These are phyloP conservation scores for Leccinum boreale DNA, from an alignment of 768 basidiomycete genomes.

Conservation along the genomic window DNA sequence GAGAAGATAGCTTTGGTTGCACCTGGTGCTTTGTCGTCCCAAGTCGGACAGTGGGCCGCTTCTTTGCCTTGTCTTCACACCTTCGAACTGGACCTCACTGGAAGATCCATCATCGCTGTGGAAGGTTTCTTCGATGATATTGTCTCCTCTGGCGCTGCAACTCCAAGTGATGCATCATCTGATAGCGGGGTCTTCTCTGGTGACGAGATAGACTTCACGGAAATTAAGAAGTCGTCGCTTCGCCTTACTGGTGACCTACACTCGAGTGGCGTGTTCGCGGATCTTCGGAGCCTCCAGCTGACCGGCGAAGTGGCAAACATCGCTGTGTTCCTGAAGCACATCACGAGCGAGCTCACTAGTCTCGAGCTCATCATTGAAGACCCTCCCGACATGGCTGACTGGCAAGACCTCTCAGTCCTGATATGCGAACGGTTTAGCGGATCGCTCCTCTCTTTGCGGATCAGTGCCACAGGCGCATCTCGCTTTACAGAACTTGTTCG, in stretches of 20 bases:
- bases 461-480: constrained; percentile 65
- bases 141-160: constrained; percentile 62
- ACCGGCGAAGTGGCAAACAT: constrained; percentile 71
- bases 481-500: constrained; percentile 81
- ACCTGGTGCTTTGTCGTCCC: constrained; percentile 69
- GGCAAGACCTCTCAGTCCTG: constrained; percentile 65
- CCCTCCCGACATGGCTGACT: constrained; percentile 69
- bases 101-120: constrained; percentile 63
- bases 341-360: constrained; percentile 60
- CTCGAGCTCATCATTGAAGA: constrained; percentile 79
- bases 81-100: constrained; percentile 70
- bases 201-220: constrained; percentile 74
- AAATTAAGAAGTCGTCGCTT: constrained; percentile 67
- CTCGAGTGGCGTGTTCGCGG: constrained; percentile 53
- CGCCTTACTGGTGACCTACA: constrained; percentile 60
- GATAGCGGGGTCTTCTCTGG: constrained; percentile 79
- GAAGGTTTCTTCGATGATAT: constrained; percentile 80
- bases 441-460: constrained; percentile 56
- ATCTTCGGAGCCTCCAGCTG: constrained; percentile 58
- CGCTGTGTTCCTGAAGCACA: constrained; percentile 66
- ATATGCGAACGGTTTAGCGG: constrained; percentile 61
- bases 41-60: constrained; percentile 72
- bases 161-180: constrained; percentile 66
- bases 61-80: constrained; percentile 58
- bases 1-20: constrained; percentile 66